Percentiles rank a stretch among this genome's conserved stretches.
phyloP scores from a whole-genome alignment of 129 eudicot genomes.

The Lonicera japonica region DNA sequence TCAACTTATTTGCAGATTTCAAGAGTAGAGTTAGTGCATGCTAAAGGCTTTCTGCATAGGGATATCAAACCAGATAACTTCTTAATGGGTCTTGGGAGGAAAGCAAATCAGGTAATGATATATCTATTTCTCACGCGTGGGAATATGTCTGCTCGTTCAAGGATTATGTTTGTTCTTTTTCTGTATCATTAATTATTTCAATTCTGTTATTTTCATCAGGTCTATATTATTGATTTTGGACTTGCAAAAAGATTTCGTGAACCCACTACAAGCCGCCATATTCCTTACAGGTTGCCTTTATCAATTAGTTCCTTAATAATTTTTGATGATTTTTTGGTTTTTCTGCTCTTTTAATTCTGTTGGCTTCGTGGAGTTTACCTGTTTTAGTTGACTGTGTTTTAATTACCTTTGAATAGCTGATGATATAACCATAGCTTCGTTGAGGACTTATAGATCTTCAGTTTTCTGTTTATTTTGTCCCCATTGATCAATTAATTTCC shows the following conservation, averaged over 20 bases:
- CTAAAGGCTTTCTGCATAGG: conserved; percentile 71
- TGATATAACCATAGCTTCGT: no score
- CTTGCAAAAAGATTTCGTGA: conserved; percentile 94
- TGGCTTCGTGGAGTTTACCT: no score
- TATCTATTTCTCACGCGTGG: background rate
- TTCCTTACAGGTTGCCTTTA: conserved; percentile 73
- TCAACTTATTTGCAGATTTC: conserved; percentile 31
- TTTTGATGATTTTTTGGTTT: background rate
- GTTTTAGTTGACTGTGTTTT: background rate
- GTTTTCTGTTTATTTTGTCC: no score
- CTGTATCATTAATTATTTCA: background rate
- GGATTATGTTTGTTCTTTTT: background rate
- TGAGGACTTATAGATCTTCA: no score
- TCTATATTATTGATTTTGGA: conserved; percentile 91
- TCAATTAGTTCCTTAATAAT: background rate
- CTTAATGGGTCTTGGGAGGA: conserved; percentile 75
- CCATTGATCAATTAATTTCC: no score
- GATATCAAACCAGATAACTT: conserved; percentile 78
- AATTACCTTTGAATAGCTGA: conserved; percentile 5
- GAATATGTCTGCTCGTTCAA: background rate
- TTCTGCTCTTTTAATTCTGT: background rate
- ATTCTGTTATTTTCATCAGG: conserved; percentile 35
- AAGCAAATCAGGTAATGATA: conserved; percentile 68
- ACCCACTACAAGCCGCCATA: conserved; percentile 61
- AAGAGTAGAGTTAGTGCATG: conserved; percentile 56